Evolutionary conservation across 164 flowering plant species (phyloP).

Genomic region (Vitis riparia): DNA sequence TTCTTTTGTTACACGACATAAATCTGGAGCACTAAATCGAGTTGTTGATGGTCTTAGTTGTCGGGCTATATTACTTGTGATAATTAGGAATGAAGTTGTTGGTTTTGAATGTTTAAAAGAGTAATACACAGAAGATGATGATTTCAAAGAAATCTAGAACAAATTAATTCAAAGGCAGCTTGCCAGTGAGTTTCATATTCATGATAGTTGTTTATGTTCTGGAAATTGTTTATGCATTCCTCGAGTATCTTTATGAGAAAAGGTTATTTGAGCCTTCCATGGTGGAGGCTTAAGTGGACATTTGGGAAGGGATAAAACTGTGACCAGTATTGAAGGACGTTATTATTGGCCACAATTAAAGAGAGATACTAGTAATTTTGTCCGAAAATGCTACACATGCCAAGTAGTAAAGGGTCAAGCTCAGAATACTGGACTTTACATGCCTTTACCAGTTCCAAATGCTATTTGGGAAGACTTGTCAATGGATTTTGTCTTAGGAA

Average conservation of each 20-base stretch:
- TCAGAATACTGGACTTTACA: slow-evolving; percentile 13
- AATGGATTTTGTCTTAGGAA: slow-evolving; percentile 18
- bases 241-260: not conserved
- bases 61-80: not conserved
- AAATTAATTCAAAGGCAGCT: not conserved
- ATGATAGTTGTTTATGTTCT: slow-evolving; percentile 6
- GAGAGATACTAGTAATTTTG: not conserved
- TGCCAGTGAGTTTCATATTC: not conserved
- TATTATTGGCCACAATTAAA: slow-evolving; percentile 14
- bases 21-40: not conserved
- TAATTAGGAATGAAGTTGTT: not conserved
- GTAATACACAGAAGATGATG: slow-evolving; percentile 7
- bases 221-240: slow-evolving; percentile 19
- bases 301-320: slow-evolving; percentile 11
- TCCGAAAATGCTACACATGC: slow-evolving; percentile 4
- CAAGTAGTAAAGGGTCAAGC: slow-evolving; percentile 5
- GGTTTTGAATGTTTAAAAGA: slow-evolving; percentile 17
- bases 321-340: not conserved
- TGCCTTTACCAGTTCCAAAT: slow-evolving; percentile 11
- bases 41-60: not conserved
- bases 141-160: slow-evolving; percentile 4
- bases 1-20: not conserved
- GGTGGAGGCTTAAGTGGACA: slow-evolving; percentile 6
- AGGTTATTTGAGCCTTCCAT: slow-evolving; percentile 7
- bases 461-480: slow-evolving; percentile 12